Evolutionary conservation across 179 eudicot species (phyloP).

Genomic region (Beta corolliflora): DNA sequence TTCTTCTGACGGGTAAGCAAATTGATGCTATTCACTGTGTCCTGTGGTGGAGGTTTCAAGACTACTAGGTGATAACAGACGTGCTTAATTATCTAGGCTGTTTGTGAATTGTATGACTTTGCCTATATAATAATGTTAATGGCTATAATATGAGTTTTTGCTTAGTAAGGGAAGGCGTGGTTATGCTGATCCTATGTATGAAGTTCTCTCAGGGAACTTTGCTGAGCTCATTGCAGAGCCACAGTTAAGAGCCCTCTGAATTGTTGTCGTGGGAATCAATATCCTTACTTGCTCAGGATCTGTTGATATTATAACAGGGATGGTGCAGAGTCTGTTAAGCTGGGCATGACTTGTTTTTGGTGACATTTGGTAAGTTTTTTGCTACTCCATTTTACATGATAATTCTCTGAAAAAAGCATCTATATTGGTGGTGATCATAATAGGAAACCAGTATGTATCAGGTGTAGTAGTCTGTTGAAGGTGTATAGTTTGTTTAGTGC

Average conservation of each 20-base stretch:
- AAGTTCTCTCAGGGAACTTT: conserved; percentile 8
- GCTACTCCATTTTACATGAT: background rate
- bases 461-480: background rate
- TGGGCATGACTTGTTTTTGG: background rate
- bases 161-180: background rate
- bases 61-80: background rate
- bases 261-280: background rate
- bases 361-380: background rate
- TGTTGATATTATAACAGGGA: background rate
- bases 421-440: conserved; percentile 1
- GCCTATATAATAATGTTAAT: background rate
- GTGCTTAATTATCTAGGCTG: background rate
- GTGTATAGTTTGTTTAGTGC: background rate
- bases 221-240: conserved; percentile 5
- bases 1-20: background rate
- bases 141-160: conserved; percentile 8
- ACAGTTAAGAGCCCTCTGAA: conserved; percentile 1
- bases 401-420: background rate
- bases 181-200: conserved; percentile 11
- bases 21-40: background rate
- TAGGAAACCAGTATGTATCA: background rate
- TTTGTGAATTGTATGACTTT: background rate
- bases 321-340: conserved; percentile 4
- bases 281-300: conserved; percentile 12
- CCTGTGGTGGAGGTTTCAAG: background rate